These are phyloP conservation scores for Penicillium sp. DNA, from an alignment of 2,329 filamentous ascomycete genomes.

Conservation along the genomic window DNA sequence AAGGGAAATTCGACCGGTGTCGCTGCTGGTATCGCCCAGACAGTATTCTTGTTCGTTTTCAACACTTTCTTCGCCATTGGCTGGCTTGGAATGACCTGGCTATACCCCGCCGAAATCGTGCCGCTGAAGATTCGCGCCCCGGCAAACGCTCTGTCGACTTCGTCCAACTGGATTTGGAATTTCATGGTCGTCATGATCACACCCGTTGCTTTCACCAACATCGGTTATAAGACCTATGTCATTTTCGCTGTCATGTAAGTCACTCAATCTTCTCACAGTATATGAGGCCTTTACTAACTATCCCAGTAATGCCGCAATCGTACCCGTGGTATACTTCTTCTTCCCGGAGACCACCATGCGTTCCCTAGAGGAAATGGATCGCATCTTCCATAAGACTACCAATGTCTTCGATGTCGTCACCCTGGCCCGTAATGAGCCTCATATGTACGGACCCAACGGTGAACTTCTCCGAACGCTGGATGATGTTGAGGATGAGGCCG, in stretches of 20 bases:
- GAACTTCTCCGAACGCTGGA: constrained; percentile 60
- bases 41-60: constrained; percentile 62
- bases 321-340: constrained; percentile 64
- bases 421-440: constrained; percentile 56
- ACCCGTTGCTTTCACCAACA: constrained; percentile 62
- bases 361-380: constrained; percentile 70
- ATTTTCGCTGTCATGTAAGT: constrained; percentile 60
- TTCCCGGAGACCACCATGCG: constrained; percentile 65
- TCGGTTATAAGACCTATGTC: constrained; percentile 60
- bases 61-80: constrained; percentile 70
- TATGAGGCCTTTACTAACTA: constrained; percentile 9
- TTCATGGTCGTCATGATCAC: constrained; percentile 71
- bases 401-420: constrained; percentile 55
- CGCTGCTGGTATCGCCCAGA: constrained; percentile 31
- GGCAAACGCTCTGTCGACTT: constrained; percentile 67
- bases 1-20: constrained; percentile 9
- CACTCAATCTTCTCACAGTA: not conserved
- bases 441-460: constrained; percentile 62
- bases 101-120: constrained; percentile 54
- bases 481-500: constrained; percentile 46
- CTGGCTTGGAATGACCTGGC: constrained; percentile 67
- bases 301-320: constrained; percentile 56
- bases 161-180: constrained; percentile 65
- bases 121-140: constrained; percentile 63
- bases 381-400: constrained; percentile 64